Base-by-base conservation (phyloP, 2,329 filamentous ascomycete species). In the Colletotrichum godetiae region DNA sequence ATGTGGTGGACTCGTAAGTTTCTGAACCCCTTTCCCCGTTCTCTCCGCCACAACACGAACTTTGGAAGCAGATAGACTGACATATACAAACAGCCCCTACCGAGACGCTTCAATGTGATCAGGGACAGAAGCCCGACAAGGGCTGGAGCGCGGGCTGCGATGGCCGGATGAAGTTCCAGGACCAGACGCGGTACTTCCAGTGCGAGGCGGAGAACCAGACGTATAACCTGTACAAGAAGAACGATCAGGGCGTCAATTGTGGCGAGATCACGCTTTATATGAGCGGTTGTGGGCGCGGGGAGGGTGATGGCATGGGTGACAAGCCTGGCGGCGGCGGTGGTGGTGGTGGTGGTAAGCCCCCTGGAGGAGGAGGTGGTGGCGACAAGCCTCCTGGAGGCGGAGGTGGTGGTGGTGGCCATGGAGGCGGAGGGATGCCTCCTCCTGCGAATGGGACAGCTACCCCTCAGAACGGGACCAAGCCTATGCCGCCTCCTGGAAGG, bases 1-100 rank as follows among this genome's bases (percentile, higher is more conserved):
- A 93, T 92, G 78, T 91, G 92, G 80, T 82, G 92, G 78, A 92
- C 91, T 75, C 84, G 88, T 90, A 81, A 80, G 84, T 83, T 27
- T 72, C 68, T 13, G 0, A 2, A 15, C 6, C 19, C 35, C 19
- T 11, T 11, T 6, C 29, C 5, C 6, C 24, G 3, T 27, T 11
- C 6, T 8, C 2, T 13, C 6, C 24, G n/a, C 4, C 3, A 29
- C 27, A 33, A 8, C 6, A 33, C 52, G n/a, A 10, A 42, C 8
- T 13, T 13, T 13, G 35, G 6, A 4, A 5, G 2, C 62, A 5
- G 24, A 8, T 3, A 11, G 6, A 5, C 53, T 70, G 5, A 71
- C 35, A 31, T 11, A 8, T 12, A 24, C 27, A 67, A 33, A 42
- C 3, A 88, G 87, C 86, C 53, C 86, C 88, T 0, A 90, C 89